Percentiles rank a stretch among this genome's conserved stretches.
Evolutionary conservation across 2,329 filamentous ascomycete species (phyloP).

Genomic region (Arthrobotrys musiformis): DNA sequence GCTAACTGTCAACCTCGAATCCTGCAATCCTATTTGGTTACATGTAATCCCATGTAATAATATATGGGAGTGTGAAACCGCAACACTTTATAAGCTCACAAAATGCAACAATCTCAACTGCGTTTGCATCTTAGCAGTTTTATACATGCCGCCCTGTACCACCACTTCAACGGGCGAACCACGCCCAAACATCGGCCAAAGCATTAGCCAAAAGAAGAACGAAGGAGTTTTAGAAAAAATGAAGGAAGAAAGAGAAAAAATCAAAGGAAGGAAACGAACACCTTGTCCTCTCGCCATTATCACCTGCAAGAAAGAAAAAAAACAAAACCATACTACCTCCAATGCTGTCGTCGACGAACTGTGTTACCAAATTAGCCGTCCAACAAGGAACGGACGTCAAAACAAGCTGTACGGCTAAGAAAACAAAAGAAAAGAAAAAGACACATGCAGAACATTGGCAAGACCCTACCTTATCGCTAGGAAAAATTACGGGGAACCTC

Average conservation of each 20-base stretch:
- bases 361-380: slow-evolving; percentile 16
- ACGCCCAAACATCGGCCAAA: not conserved
- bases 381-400: not conserved
- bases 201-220: not conserved
- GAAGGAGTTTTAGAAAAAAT: not conserved
- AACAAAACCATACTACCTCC: no score
- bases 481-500: slow-evolving; percentile 9
- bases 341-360: no score
- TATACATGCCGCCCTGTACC: not conserved
- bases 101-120: not conserved
- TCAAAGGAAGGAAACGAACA: not conserved
- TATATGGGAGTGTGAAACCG: no score
- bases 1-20: no score
- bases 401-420: not conserved
- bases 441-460: not conserved
- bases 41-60: no score
- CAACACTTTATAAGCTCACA: not conserved
- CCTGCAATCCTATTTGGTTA: no score
- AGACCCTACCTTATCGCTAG: not conserved
- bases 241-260: not conserved
- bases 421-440: not conserved
- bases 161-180: no score
- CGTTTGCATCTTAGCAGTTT: not conserved
- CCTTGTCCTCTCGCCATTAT: not conserved
- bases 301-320: no score